A percentile compares a stretch with the other conserved stretches of the same genome.
Evolutionary conservation across 352 stramenopile genomes (phyloP).

Genomic region (Salisapilia sapeloensis): DNA sequence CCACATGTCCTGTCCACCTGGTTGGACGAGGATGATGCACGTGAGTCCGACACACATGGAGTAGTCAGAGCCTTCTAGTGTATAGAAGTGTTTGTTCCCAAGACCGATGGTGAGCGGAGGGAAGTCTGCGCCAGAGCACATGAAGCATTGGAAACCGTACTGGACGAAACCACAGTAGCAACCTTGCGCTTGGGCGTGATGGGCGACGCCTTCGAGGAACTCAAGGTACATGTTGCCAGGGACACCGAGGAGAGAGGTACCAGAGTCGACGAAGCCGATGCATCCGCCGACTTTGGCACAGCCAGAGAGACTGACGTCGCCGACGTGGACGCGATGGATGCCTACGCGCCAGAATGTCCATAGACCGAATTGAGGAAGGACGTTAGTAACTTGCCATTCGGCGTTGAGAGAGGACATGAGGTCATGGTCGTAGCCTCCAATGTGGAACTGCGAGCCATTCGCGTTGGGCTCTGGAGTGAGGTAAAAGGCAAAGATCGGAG

Average conservation of each 20-base stretch:
- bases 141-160: conserved; percentile 71
- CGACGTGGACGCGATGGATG: conserved; percentile 45
- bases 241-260: conserved; percentile 91
- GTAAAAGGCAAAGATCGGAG: conserved; percentile 92
- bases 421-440: conserved; percentile 42
- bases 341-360: conserved; percentile 75
- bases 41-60: conserved; percentile 62
- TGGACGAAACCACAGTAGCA: conserved; percentile 69
- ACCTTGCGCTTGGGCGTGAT: conserved; percentile 31
- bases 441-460: conserved; percentile 50
- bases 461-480: conserved; percentile 80
- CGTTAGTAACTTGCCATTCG: conserved; percentile 49
- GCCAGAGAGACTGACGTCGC: too few relatives aligned
- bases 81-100: conserved; percentile 41
- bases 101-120: conserved; percentile 44
- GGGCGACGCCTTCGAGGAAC: conserved; percentile 49
- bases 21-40: conserved; percentile 59
- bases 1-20: conserved; percentile 83
- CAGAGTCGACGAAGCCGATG: conserved; percentile 93
- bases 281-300: conserved; percentile 22
- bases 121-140: conserved; percentile 47
- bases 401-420: conserved; percentile 27
- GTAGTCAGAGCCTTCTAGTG: conserved; percentile 49
- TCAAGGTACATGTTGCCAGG: conserved; percentile 67
- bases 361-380: conserved; percentile 57